Evolutionary conservation across 192 early-diverging fungal species (phyloP).

Genomic region (Coemansia furcata): DNA sequence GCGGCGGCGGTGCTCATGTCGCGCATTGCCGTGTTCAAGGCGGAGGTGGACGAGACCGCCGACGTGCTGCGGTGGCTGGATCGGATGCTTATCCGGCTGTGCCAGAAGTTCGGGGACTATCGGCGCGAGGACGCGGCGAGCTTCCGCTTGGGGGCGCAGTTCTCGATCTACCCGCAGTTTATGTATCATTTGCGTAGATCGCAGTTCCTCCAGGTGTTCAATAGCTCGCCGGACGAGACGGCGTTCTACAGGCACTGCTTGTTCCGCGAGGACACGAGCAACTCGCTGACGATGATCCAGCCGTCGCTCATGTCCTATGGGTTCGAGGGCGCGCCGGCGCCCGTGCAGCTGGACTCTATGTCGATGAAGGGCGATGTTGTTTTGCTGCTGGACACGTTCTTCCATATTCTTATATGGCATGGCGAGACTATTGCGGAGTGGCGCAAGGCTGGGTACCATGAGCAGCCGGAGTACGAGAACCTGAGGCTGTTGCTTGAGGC

Average conservation of each 20-base stretch:
- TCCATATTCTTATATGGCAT: slow-evolving; percentile 99
- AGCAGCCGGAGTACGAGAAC: slow-evolving; percentile 91
- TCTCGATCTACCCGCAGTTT: slow-evolving; percentile 99
- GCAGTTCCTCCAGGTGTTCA: slow-evolving; percentile 98
- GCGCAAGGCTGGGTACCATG: slow-evolving; percentile 95
- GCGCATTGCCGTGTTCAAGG: slow-evolving; percentile 94
- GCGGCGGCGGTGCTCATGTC: slow-evolving; percentile 96
- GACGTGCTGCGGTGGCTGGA: slow-evolving; percentile 98
- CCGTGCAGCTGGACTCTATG: slow-evolving; percentile 95
- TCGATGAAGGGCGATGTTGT: slow-evolving; percentile 95
- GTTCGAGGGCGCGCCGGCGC: slow-evolving; percentile 82
- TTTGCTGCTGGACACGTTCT: slow-evolving; percentile 95
- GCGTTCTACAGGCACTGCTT: slow-evolving; percentile 84
- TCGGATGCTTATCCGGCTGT: slow-evolving; percentile 97
- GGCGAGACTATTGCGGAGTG: slow-evolving; percentile 96
- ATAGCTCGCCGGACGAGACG: slow-evolving; percentile 98
- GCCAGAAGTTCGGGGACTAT: slow-evolving; percentile 96
- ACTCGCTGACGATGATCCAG: slow-evolving; percentile 99
- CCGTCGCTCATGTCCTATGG: slow-evolving; percentile 93
- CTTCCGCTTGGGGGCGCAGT: slow-evolving; percentile 88
- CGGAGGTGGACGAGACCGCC: slow-evolving; percentile 94
- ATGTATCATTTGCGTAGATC: slow-evolving; percentile 98
- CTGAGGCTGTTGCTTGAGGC: slow-evolving; percentile 91
- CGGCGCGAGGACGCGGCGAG: slow-evolving; percentile 90
- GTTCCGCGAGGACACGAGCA: slow-evolving; percentile 94